Base-by-base conservation (phyloP, 495 filamentous ascomycete genomes). In the Trichoderma gamsii region DNA sequence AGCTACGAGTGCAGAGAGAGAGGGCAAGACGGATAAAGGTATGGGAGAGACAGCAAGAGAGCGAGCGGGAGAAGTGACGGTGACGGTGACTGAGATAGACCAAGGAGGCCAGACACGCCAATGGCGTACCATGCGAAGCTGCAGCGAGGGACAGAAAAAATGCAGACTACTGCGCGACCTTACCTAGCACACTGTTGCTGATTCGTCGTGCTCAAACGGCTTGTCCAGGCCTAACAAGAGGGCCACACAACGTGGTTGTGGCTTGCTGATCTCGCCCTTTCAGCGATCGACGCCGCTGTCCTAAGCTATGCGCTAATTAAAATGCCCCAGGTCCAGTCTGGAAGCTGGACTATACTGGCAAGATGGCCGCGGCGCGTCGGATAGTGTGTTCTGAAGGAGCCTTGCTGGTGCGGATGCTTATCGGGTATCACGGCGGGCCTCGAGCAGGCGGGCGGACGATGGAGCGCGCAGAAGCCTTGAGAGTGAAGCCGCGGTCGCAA, bases 231-330 rank as follows among this genome's bases (percentile, higher is more conserved):
- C 51, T 25, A n/a, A 29, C 8, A 29, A 32, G 27, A 11, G 15
- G 27, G 52, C 52, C 52, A 61, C 52, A 29, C 52, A 61, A 61
- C 52, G 52, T 61, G 52, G 52, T 61, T 61, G 52, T 61, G 52
- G 52, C 52, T 61, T 61, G 52, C 52, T 61, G 52, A 61, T 61
- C 52, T 61, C 52, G 52, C 52, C 49, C 52, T 32, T n/a, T 61
- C 52, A 61, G 52, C 52, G 52, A 61, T 61, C 52, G 52, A 61
- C 52, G 49, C 49, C 49, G 27, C 23, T 61, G 52, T 61, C 52
- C 52, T 29, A 61, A 61, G 52, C 52, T 29, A 29, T 61, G 52
- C 52, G 52, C 52, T 61, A 61, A 61, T 61, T 61, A 61, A 61
- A 61, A 61, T 61, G 52, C 23, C 52, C 52, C 52, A 61, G n/a